Base-by-base conservation (phyloP, 345 rosid species). In the Boechera retrofracta region DNA sequence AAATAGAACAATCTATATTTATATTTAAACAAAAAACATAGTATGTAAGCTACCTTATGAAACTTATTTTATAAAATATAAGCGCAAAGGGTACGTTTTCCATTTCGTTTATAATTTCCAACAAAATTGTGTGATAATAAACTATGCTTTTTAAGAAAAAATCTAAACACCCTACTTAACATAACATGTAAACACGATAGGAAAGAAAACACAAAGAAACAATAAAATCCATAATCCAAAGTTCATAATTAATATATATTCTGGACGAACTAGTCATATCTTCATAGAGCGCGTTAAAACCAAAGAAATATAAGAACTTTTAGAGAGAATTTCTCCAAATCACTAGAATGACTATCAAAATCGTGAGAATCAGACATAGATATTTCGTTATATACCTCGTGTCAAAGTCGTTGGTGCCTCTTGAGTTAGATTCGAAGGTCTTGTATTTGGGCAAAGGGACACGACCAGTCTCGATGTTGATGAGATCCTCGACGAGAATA, bases 361-460 rank as follows among this genome's bases (percentile, higher is more conserved):
- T 49, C 24, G 28, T 16, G 58, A 53, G 58, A 12, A 53, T 55
- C 31, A 54, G 29, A 39, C 1, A 61, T 49, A 21, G 16, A 35
- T 15, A 26, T 15, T 26, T 45, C 44, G 18, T 56, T 31, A 21
- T 31, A 52, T 80, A 85, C 92, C 92, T 86, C 45, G 82, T 77
- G 47, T 75, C 67, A 35, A 82, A 83, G 66, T 54, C 85, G 51
- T 65, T 64, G 72, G 67, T 57, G 29, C 79, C 79, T 74, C 83
- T 72, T 18, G 82, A 36, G 70, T 75, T 80, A 81, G 78, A 72
- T 33, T 81, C 77, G 5, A 76, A 5, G 66, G 71, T 29, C 77
- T 74, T 81, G 87, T 95, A 92, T 13, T 83, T 85, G 38, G 99
- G 99, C 13, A 89, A 70, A 15, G 97, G 98, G 69, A 84, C 80